Evolutionary conservation across 305 asterid species (phyloP), one percentile per base, ranked within the genome.

Genomic region (Ruellia speciosa): DNA sequence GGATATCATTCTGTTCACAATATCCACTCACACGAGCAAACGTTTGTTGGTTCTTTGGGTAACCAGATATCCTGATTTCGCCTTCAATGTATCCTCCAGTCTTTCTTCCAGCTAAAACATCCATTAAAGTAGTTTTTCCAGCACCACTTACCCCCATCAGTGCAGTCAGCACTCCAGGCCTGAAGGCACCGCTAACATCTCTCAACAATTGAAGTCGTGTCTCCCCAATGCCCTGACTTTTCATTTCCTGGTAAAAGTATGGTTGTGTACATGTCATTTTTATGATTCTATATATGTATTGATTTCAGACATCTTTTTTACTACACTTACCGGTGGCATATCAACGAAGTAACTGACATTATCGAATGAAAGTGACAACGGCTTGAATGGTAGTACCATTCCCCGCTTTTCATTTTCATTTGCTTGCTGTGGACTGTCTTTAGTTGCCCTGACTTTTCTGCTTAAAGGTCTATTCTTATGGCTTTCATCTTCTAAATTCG

Each of bases 321-420:
- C 41, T 37, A 10, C 16, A 52, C 82, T 76, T 59, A 79, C 85
- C 18, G 76, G 70, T 62, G 85, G 85, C 85, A 76, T 76, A 64
- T 79, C 82, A n/a, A 79, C 85, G 24, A 56, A 76, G 75, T 79
- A 79, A 59, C 76, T 73, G 47, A 79, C 74, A 17, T 61, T 78
- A 49, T 62, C 64, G 28, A 79, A 79, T 40, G 80, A 67, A 33
- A 79, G 80, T 43, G 85, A 73, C 45, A 71, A 58, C 18, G 85
- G 75, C 68, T 64, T 71, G 78, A 79, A 79, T 3, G 85, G 85
- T 14, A 79, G 70, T 50, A 79, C 78, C 85, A 79, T 79, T 65
- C 85, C 82, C 48, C 60, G 70, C 50, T 66, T 75, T 9, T 49
- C 16, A 0, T 35, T 64, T 52, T 14, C 62, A 57, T 67, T 54